Percentiles rank a stretch among this genome's conserved stretches.
phyloP scores from a whole-genome alignment of 2,329 filamentous ascomycete species.

The Akanthomyces dipterigenus region DNA sequence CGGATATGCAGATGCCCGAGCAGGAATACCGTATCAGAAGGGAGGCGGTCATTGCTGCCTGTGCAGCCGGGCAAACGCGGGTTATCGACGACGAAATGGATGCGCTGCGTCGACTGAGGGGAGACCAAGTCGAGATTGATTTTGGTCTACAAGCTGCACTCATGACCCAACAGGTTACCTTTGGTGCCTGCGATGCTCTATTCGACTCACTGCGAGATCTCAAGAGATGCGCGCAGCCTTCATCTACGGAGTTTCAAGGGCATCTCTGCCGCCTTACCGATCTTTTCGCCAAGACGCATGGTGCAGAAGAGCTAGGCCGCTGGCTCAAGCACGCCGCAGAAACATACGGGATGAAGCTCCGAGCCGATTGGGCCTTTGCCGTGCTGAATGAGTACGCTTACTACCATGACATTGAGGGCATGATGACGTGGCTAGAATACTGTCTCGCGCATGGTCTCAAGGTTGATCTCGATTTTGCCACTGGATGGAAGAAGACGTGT shows the following conservation, averaged over 20 bases:
- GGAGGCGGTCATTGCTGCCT: slow-evolving; percentile 2
- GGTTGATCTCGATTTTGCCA: slow-evolving; percentile 25
- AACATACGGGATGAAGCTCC: slow-evolving; percentile 22
- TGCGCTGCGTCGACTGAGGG: neutral
- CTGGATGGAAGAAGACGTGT: slow-evolving; percentile 14
- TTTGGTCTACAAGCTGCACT: slow-evolving; percentile 5
- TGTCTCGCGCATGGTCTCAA: slow-evolving; percentile 23
- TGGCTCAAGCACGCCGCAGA: slow-evolving; percentile 23
- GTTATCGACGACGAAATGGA: neutral
- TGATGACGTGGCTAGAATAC: slow-evolving; percentile 27
- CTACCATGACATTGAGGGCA: slow-evolving; percentile 21
- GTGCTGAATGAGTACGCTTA: slow-evolving; percentile 26
- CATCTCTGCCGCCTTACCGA: neutral
- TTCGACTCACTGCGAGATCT: neutral
- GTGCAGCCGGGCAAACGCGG: neutral
- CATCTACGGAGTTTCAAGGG: neutral
- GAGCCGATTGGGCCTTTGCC: slow-evolving; percentile 22
- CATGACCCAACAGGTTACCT: neutral
- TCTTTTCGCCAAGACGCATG: slow-evolving; percentile 20
- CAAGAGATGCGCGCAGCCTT: neutral
- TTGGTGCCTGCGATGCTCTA: neutral
- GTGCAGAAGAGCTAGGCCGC: slow-evolving; percentile 21
- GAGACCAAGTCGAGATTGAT: neutral
- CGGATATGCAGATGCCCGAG: neutral
- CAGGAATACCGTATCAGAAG: neutral